Conservation (phyloP, 2,329 filamentous ascomycete species). For the Hymenoscyphus albidus region DNA sequence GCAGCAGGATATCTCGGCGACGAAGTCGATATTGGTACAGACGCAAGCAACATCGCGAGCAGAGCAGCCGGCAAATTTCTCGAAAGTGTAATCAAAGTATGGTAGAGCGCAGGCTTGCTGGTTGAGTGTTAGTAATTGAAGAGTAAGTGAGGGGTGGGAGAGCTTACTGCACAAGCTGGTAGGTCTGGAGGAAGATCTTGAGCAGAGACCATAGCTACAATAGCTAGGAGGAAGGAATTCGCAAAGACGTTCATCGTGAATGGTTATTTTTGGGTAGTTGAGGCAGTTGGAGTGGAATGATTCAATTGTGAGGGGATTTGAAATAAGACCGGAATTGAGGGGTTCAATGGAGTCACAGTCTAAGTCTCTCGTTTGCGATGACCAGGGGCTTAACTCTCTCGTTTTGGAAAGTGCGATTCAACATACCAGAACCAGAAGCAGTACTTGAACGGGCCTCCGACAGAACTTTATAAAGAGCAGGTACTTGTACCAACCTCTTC, state of each 20-base stretch:
- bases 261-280: not conserved
- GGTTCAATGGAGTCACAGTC: not conserved
- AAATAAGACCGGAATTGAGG: not conserved
- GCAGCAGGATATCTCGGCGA: slow-evolving; percentile 11
- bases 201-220: not conserved
- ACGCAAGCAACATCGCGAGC: slow-evolving; percentile 10
- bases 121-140: not conserved
- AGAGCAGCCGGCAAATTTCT: slow-evolving; percentile 7
- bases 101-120: slow-evolving; percentile 12
- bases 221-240: slow-evolving; percentile 6
- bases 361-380: not conserved
- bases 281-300: not conserved
- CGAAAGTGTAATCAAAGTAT: slow-evolving; percentile 7
- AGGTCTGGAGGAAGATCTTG: slow-evolving; percentile 11
- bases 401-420: not conserved
- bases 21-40: slow-evolving; percentile 8
- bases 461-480: not conserved
- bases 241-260: not conserved
- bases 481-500: not conserved
- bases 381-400: not conserved
- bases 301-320: not conserved
- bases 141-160: not conserved
- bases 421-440: not conserved
- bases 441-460: not conserved
- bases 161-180: slow-evolving; percentile 11